phyloP scores from a whole-genome alignment of 2,329 filamentous ascomycete genomes.

The Tolypocladium pustulatum region DNA sequence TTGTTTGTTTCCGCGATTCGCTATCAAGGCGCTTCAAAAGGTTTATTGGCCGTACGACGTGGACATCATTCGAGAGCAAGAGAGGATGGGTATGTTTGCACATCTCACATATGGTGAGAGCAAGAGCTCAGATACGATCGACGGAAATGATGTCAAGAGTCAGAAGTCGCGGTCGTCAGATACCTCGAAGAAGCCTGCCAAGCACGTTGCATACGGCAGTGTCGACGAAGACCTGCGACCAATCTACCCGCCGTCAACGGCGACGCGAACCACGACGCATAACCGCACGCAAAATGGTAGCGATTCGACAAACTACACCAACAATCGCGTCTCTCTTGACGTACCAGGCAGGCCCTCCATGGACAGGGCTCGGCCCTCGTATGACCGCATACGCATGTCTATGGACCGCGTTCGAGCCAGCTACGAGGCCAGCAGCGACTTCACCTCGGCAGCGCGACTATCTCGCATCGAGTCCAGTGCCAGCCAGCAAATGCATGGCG shows the following conservation, averaged over 20 bases:
- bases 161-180: conserved; percentile 47
- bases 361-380: conserved; percentile 70
- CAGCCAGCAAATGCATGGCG: conserved; percentile 29
- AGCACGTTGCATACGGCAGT: conserved; percentile 48
- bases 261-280: conserved; percentile 62
- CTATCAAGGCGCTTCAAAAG: conserved; percentile 81
- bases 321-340: conserved; percentile 53
- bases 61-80: conserved; percentile 91
- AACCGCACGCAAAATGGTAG: conserved; percentile 84
- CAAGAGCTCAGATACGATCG: conserved; percentile 23
- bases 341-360: conserved; percentile 42
- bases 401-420: conserved; percentile 78
- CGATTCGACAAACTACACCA: conserved; percentile 85
- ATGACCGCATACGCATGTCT: conserved; percentile 73
- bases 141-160: conserved; percentile 21
- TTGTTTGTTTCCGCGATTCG: conserved; percentile 79
- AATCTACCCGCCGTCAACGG: conserved; percentile 86
- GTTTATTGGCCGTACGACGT: conserved; percentile 88
- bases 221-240: conserved; percentile 82
- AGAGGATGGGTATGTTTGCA: conserved; percentile 71
- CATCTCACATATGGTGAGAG: conserved; percentile 39
- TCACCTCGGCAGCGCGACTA: conserved; percentile 80
- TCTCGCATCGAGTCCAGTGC: conserved; percentile 66
- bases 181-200: conserved; percentile 39
- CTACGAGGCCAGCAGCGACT: conserved; percentile 82